A percentile compares a stretch with the other conserved stretches of the same genome.
These are phyloP conservation scores for Prunus mira DNA, from an alignment of 306 rosid genomes.

Conservation along the genomic window DNA sequence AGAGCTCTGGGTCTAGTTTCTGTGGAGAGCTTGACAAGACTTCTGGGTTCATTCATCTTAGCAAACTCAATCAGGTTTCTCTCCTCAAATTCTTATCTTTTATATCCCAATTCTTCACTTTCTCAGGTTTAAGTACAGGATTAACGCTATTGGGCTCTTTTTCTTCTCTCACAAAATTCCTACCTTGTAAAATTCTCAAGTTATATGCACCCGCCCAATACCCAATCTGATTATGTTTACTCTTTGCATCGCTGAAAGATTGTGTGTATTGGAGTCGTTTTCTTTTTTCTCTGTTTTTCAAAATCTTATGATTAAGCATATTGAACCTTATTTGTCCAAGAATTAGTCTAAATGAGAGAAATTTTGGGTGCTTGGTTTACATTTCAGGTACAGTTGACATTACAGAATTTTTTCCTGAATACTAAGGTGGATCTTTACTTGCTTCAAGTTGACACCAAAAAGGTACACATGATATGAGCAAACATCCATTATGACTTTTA, in stretches of 20 bases:
- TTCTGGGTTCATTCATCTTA: conserved; percentile 79
- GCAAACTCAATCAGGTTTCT: conserved; percentile 71
- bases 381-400: conserved; percentile 61
- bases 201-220: neutral
- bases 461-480: conserved; percentile 32
- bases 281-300: neutral
- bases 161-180: neutral
- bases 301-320: neutral
- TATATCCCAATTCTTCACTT: neutral
- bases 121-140: neutral
- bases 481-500: neutral
- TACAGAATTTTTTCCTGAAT: conserved; percentile 60
- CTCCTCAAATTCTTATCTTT: neutral
- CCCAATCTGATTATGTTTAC: neutral
- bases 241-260: neutral
- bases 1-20: conserved; percentile 37
- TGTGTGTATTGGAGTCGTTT: neutral
- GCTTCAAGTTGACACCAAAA: conserved; percentile 75
- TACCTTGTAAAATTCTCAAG: neutral
- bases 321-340: neutral
- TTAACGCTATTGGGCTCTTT: neutral
- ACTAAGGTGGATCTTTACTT: conserved; percentile 58
- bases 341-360: neutral
- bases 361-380: neutral
- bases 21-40: conserved; percentile 70